Base-by-base conservation (phyloP, 2,329 filamentous ascomycete genomes). In the Sporothrix protearum region DNA sequence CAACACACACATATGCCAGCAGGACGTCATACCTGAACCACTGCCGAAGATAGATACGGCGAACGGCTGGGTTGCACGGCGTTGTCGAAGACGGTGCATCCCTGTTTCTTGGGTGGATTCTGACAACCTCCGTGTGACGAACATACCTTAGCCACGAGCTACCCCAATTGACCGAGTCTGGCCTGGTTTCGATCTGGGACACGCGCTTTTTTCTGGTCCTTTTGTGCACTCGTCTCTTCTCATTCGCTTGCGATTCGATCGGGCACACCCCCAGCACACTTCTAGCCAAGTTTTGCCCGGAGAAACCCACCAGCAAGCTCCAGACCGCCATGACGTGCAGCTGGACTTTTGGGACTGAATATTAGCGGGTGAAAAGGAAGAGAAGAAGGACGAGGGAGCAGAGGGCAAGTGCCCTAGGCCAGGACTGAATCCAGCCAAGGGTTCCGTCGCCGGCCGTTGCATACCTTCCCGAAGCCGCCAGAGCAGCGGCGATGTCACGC, bases 21-120 rank as follows among this genome's bases (percentile, higher is more conserved):
- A 53, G n/a, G 49, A 22, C 49, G 49, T 25, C 49, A 53, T 25
- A 53, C 49, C 49, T 12, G 12, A 25, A 19, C 14, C 42, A 47
- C 14, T 8, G 49, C n/a, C 3, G 16, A 36, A 16, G 2, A 45
- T 42, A 45, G 47, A 25, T 22, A 36, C 66, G 33, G 42, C 66
- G 49, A 68, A 55, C 66, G 10, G 47, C 49, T 59, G 51, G 22
- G 66, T 68, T 28, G 49, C 49, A 55, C 66, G 8, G n/a, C 66
- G 22, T 28, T 45, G 14, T 14, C 19, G 25, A 47, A 28, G 28
- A 6, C 14, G 25, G 61, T 66, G 9, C n/a, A 0, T 28, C 9
- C 9, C 4, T 6, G 42, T 39, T 19, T 55, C 30, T 10, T 42
- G 30, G 49, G 33, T 8, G 4, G 10, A 16, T n/a, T 28, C 19